These are phyloP conservation scores for Cyclotella atomus DNA, from an alignment of 108 stramenopile species.

Conservation along the genomic window DNA sequence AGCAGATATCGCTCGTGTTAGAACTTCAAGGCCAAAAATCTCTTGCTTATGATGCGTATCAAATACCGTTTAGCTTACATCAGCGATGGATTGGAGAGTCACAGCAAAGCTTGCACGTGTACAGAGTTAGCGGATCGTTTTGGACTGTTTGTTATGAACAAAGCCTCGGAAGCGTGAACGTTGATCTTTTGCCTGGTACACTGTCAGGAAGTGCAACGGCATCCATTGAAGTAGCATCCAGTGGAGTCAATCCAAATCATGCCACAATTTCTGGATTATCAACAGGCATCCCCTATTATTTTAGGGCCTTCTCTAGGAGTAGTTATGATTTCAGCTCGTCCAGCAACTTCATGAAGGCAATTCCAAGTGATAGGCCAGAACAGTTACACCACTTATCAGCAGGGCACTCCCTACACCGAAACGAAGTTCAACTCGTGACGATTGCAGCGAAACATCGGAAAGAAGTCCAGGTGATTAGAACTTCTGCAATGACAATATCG, in stretches of 20 bases:
- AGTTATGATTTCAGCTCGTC: slow-evolving; percentile 52
- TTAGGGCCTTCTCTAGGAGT: slow-evolving; percentile 47
- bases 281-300: slow-evolving; percentile 67
- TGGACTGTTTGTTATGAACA: slow-evolving; percentile 65
- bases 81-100: slow-evolving; percentile 43
- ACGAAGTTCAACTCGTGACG: slow-evolving; percentile 73
- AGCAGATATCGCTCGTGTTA: slow-evolving; percentile 20
- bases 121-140: slow-evolving; percentile 57
- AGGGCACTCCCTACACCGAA: slow-evolving; percentile 55
- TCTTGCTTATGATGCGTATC: slow-evolving; percentile 14
- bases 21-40: slow-evolving; percentile 27
- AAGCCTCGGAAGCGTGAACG: slow-evolving; percentile 52
- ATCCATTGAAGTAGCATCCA: slow-evolving; percentile 29
- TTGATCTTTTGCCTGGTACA: slow-evolving; percentile 15
- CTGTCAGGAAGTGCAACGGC: slow-evolving; percentile 20
- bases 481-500: slow-evolving; percentile 61
- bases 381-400: slow-evolving; percentile 44
- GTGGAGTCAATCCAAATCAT: slow-evolving; percentile 47
- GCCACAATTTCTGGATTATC: slow-evolving; percentile 35
- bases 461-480: slow-evolving; percentile 76
- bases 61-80: slow-evolving; percentile 34
- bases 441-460: slow-evolving; percentile 68
- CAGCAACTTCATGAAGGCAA: slow-evolving; percentile 44
- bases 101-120: slow-evolving; percentile 39
- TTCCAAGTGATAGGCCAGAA: slow-evolving; percentile 54